Conservation (phyloP, 1,139 yeast genomes). For the Scheffersomyces quercinus region DNA sequence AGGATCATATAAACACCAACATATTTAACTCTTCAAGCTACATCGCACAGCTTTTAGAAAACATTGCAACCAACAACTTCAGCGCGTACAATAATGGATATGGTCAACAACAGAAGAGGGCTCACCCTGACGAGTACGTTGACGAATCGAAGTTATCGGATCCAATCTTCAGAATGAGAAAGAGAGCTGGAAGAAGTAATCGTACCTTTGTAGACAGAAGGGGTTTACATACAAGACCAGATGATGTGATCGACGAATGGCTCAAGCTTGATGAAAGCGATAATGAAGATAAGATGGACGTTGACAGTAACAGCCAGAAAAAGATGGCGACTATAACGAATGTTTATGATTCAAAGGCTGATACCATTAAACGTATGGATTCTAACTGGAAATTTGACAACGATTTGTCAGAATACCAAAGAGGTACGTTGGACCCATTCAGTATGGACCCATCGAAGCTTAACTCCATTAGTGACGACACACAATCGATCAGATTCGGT, state of each 20-base stretch:
- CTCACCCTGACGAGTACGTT: slow-evolving; percentile 21
- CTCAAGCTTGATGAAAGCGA: slow-evolving; percentile 30
- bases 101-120: slow-evolving; percentile 25
- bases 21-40: slow-evolving; percentile 31
- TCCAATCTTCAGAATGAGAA: slow-evolving; percentile 65
- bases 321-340: slow-evolving; percentile 17
- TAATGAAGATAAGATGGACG: slow-evolving; percentile 19
- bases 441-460: slow-evolving; percentile 67
- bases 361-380: slow-evolving; percentile 53
- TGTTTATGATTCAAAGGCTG: slow-evolving; percentile 63
- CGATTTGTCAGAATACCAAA: slow-evolving; percentile 52
- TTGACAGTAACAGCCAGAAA: slow-evolving; percentile 3
- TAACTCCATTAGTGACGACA: slow-evolving; percentile 81
- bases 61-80: slow-evolving; percentile 47
- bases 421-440: slow-evolving; percentile 53
- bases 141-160: slow-evolving; percentile 44
- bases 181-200: slow-evolving; percentile 74
- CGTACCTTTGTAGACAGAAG: slow-evolving; percentile 74
- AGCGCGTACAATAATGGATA: slow-evolving; percentile 49
- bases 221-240: slow-evolving; percentile 36
- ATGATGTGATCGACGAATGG: slow-evolving; percentile 40
- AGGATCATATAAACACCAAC: slow-evolving; percentile 28
- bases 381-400: slow-evolving; percentile 79
- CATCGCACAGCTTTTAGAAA: slow-evolving; percentile 43
- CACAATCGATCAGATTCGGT: slow-evolving; percentile 89